phyloP scores from a whole-genome alignment of 768 basidiomycete genomes.

The Pisolithus marmoratus region DNA sequence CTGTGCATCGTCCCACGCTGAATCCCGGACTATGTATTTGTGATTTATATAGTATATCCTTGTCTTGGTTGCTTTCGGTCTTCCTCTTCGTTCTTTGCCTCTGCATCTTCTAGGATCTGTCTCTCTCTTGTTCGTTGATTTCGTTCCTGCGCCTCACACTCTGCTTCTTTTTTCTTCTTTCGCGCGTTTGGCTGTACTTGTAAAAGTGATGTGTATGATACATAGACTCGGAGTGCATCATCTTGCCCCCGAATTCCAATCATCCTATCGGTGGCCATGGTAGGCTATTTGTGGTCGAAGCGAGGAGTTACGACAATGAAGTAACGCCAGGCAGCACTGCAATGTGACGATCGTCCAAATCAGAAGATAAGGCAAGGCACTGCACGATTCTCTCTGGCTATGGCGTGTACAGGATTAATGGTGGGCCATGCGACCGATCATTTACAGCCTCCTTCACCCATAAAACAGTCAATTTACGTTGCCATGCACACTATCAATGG shows the following conservation, averaged over 20 bases:
- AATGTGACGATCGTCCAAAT: neutral
- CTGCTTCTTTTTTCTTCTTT: conserved; percentile 7
- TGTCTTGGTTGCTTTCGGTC: conserved; percentile 22
- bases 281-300: neutral
- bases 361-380: neutral
- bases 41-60: conserved; percentile 26
- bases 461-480: too few species aligned
- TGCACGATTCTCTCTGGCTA: neutral
- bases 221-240: conserved; percentile 9
- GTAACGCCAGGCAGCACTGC: neutral
- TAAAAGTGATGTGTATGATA: conserved; percentile 20
- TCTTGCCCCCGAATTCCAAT: neutral
- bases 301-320: neutral
- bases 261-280: neutral
- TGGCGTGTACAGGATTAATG: neutral
- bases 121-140: conserved; percentile 1
- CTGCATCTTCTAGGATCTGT: conserved; percentile 1
- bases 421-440: neutral
- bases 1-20: conserved; percentile 7
- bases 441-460: neutral
- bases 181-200: conserved; percentile 23
- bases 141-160: neutral
- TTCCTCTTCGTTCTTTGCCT: conserved; percentile 12
- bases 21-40: conserved; percentile 21
- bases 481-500: too few species aligned